These are phyloP conservation scores for Gastrolobium villosum DNA, from an alignment of 306 rosid species.

Conservation along the genomic window DNA sequence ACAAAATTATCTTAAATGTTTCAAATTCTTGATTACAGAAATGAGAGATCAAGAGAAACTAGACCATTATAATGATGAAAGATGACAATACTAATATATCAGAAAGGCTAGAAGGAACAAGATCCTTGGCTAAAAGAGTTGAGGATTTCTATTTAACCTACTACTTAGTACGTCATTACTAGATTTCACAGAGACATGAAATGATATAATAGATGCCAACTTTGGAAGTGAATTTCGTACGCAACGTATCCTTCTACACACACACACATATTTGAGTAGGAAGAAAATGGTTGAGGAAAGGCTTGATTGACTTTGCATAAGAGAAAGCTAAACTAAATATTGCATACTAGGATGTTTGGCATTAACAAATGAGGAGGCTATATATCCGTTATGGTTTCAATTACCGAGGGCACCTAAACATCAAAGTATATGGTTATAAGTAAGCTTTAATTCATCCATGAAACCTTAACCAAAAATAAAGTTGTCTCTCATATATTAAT, in stretches of 20 bases:
- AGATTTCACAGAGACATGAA: neutral
- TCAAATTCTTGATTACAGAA: constrained; percentile 4
- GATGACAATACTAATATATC: neutral
- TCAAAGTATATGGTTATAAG: constrained; percentile 3
- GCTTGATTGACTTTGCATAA: too few relatives aligned
- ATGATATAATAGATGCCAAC: neutral
- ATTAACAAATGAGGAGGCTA: neutral
- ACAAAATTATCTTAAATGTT: constrained; percentile 8
- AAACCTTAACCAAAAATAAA: neutral
- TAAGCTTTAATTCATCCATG: neutral
- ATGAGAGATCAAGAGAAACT: neutral
- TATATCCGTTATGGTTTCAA: neutral
- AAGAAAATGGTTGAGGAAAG: neutral
- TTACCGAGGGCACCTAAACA: neutral
- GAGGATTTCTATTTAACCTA: neutral
- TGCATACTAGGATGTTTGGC: neutral
- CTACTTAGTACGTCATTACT: neutral
- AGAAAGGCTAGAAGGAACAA: constrained; percentile 7
- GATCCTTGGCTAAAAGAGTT: neutral
- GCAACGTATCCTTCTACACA: neutral
- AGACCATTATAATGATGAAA: constrained; percentile 8
- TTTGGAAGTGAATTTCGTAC: neutral
- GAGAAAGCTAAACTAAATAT: constrained; percentile 16
- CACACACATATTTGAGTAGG: constrained; percentile 2
- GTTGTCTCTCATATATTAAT: neutral